These are phyloP conservation scores for Gamarada debralockiae DNA, from an alignment of 495 filamentous ascomycete species.

Conservation along the genomic window DNA sequence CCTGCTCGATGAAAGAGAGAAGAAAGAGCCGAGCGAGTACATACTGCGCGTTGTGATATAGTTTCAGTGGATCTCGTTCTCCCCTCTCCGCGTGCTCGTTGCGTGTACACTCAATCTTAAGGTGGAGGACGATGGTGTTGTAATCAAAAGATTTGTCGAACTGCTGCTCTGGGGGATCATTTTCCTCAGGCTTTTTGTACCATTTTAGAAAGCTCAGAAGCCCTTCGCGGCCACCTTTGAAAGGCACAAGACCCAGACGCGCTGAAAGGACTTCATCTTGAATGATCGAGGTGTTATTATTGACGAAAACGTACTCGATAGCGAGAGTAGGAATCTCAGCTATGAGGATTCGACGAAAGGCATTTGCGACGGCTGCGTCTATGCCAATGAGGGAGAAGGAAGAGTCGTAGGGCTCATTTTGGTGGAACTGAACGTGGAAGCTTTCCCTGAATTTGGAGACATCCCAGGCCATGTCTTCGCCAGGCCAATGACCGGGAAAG, in stretches of 20 bases:
- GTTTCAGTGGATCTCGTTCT: conserved; percentile 75
- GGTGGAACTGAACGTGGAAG: conserved; percentile 77
- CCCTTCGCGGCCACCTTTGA: conserved; percentile 71
- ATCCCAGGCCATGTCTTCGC: conserved; percentile 86
- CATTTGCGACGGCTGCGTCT: conserved; percentile 93
- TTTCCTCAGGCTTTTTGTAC: conserved; percentile 57
- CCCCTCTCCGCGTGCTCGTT: conserved; percentile 63
- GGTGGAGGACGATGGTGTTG: conserved; percentile 72
- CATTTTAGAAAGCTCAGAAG: conserved; percentile 72
- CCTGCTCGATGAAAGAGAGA: too few species aligned
- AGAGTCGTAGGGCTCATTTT: conserved; percentile 67
- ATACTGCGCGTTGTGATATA: conserved; percentile 72
- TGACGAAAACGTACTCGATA: conserved; percentile 85
- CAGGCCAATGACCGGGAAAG: conserved; percentile 85
- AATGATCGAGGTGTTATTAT: conserved; percentile 95
- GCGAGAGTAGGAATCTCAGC: conserved; percentile 92
- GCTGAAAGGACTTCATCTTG: conserved; percentile 94
- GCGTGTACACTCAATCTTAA: conserved; percentile 72
- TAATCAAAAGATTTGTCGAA: conserved; percentile 53
- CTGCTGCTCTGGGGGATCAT: conserved; percentile 42
- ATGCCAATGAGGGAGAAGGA: conserved; percentile 89
- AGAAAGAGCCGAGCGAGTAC: too few species aligned
- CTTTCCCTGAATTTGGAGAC: conserved; percentile 63
- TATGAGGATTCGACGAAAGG: conserved; percentile 95
- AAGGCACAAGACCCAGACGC: conserved; percentile 84